These are phyloP conservation scores for Colletotrichum trifolii DNA, from an alignment of 2,329 filamentous ascomycete genomes.

Conservation along the genomic window DNA sequence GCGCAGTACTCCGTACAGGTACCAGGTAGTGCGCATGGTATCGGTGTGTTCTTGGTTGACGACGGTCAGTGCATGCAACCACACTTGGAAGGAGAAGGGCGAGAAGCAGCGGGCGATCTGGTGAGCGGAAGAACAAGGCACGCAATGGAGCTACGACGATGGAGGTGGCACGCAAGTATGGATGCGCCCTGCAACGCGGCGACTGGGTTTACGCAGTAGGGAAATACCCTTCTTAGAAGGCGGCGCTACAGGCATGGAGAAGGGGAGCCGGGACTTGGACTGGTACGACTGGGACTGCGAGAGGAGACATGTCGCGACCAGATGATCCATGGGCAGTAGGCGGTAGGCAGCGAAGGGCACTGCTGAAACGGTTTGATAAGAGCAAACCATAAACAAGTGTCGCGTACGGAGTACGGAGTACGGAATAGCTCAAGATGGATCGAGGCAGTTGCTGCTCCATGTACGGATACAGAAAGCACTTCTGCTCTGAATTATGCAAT, in stretches of 20 bases:
- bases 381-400: conserved; percentile 17
- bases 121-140: conserved; percentile 41
- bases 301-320: conserved; percentile 29
- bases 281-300: not conserved
- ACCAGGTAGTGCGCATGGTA: conserved; percentile 18
- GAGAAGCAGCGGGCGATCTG: conserved; percentile 48
- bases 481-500: conserved; percentile 27
- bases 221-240: conserved; percentile 37
- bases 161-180: conserved; percentile 26
- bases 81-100: conserved; percentile 61
- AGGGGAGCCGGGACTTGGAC: conserved; percentile 4
- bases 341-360: conserved; percentile 14
- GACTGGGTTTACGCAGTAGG: conserved; percentile 31
- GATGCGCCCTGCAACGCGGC: conserved; percentile 35
- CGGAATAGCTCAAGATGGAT: conserved; percentile 12
- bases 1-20: no score
- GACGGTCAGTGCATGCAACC: conserved; percentile 55
- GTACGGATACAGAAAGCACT: conserved; percentile 15
- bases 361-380: conserved; percentile 37
- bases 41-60: conserved; percentile 28
- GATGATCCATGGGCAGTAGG: not conserved
- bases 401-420: no score
- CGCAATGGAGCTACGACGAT: conserved; percentile 38
- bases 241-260: conserved; percentile 32
- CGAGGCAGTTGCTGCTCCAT: conserved; percentile 14